A percentile compares a stretch with the other conserved stretches of the same genome.
phyloP scores from a whole-genome alignment of 2,329 filamentous ascomycete genomes.

The Neonectria neomacrospora region DNA sequence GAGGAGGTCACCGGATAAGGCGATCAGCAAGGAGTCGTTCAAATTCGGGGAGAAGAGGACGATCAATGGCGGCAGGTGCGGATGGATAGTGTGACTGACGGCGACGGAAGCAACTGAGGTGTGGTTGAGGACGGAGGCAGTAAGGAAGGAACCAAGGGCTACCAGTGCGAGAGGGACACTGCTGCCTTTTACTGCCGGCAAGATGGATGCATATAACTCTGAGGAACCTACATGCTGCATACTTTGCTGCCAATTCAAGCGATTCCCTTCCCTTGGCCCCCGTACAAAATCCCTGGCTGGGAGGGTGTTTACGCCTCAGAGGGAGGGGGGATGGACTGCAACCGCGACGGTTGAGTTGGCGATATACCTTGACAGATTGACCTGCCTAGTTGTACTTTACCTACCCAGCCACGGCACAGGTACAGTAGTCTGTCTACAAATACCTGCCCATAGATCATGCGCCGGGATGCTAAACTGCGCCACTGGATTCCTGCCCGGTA shows the following conservation, averaged over 20 bases:
- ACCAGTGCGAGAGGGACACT: constrained; percentile 1
- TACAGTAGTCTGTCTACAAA: background rate
- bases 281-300: background rate
- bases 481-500: constrained; percentile 3
- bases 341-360: background rate
- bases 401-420: background rate
- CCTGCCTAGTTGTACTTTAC: too few species aligned
- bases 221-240: constrained; percentile 10
- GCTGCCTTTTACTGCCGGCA: constrained; percentile 22
- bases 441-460: background rate
- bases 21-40: constrained; percentile 6
- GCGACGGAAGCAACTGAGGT: background rate
- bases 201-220: constrained; percentile 9
- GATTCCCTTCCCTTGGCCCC: constrained; percentile 5
- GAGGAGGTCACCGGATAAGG: constrained; percentile 3
- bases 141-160: constrained; percentile 1
- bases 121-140: background rate
- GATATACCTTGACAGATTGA: background rate
- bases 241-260: background rate
- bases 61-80: background rate
- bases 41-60: background rate
- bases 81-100: background rate
- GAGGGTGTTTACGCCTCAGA: background rate
- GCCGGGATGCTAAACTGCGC: background rate
- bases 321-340: background rate